A percentile compares a stretch with the other conserved stretches of the same genome.
phyloP scores from a whole-genome alignment of 73 alveolate species.

The Paramecium sexaurelia region DNA sequence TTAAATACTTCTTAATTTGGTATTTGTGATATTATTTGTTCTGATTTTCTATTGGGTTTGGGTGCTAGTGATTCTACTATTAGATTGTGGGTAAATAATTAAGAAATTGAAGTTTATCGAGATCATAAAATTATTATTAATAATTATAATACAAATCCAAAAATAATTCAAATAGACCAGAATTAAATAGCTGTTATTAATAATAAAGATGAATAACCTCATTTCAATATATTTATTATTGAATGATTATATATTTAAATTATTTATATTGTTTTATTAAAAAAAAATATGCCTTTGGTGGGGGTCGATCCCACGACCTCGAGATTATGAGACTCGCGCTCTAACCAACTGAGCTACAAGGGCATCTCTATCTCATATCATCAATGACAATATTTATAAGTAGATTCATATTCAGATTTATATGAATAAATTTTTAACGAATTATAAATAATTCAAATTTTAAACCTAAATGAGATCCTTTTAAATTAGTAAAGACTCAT shows the following conservation, averaged over 20 bases:
- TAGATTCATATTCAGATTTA: neutral
- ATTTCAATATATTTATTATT: slow-evolving; percentile 6
- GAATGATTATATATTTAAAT: slow-evolving; percentile 7
- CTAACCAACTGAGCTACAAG: slow-evolving; percentile 76
- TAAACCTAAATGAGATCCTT: slow-evolving; percentile 35
- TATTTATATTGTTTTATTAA: neutral
- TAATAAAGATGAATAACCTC: slow-evolving; percentile 35
- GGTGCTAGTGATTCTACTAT: slow-evolving; percentile 52
- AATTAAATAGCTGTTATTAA: neutral
- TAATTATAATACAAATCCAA: slow-evolving; percentile 37
- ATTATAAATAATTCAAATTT: slow-evolving; percentile 39
- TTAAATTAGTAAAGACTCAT: slow-evolving; percentile 24
- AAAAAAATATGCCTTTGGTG: slow-evolving; percentile 69
- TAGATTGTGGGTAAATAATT: slow-evolving; percentile 4
- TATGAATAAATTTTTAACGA: slow-evolving; percentile 33
- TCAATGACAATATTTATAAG: neutral
- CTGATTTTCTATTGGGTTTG: slow-evolving; percentile 2
- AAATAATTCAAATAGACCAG: neutral
- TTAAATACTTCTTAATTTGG: slow-evolving; percentile 43
- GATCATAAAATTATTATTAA: slow-evolving; percentile 9
- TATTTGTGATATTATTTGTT: slow-evolving; percentile 17
- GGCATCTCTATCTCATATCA: slow-evolving; percentile 22
- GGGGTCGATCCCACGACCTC: slow-evolving; percentile 76
- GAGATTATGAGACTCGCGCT: slow-evolving; percentile 78
- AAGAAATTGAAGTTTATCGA: slow-evolving; percentile 36